These are phyloP conservation scores for Penicillium sp. DNA, from an alignment of 2,329 filamentous ascomycete genomes.

Conservation along the genomic window DNA sequence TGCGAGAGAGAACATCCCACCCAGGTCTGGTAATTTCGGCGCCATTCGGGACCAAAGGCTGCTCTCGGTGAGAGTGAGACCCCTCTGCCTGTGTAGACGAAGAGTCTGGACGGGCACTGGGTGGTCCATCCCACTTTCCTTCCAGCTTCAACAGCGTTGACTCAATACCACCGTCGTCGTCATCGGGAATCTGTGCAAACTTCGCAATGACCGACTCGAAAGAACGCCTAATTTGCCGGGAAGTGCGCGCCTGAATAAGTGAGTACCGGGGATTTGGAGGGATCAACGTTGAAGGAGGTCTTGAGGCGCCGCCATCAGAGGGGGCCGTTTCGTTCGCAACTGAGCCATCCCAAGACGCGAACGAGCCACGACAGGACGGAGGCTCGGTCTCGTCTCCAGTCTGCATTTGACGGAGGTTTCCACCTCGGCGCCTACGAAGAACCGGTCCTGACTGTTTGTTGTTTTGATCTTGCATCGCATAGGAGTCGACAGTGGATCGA, in stretches of 20 bases:
- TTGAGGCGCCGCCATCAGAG: constrained; percentile 18
- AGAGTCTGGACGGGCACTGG: constrained; percentile 15
- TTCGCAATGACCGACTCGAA: constrained; percentile 88
- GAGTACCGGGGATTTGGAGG: constrained; percentile 41
- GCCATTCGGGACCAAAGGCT: not conserved
- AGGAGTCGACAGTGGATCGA: constrained; percentile 18
- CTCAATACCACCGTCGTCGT: constrained; percentile 85
- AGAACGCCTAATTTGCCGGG: constrained; percentile 62
- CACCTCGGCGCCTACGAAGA: constrained; percentile 71
- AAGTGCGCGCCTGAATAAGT: constrained; percentile 53
- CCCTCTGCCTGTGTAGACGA: constrained; percentile 3
- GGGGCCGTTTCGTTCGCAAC: constrained; percentile 23
- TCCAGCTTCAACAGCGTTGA: constrained; percentile 91
- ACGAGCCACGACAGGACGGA: constrained; percentile 36
- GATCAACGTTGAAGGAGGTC: constrained; percentile 30
- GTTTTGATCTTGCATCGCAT: constrained; percentile 18
- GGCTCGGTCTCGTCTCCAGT: constrained; percentile 64
- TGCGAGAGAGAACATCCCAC: constrained; percentile 20
- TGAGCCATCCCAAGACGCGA: constrained; percentile 36
- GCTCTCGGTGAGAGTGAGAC: constrained; percentile 2
- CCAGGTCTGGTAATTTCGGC: constrained; percentile 11
- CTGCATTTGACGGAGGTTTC: constrained; percentile 68
- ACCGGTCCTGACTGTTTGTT: constrained; percentile 48
- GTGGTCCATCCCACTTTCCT: constrained; percentile 67
- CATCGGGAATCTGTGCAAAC: constrained; percentile 84